phyloP scores from a whole-genome alignment of 192 early-diverging fungal genomes.

The Coemansia sp. region DNA sequence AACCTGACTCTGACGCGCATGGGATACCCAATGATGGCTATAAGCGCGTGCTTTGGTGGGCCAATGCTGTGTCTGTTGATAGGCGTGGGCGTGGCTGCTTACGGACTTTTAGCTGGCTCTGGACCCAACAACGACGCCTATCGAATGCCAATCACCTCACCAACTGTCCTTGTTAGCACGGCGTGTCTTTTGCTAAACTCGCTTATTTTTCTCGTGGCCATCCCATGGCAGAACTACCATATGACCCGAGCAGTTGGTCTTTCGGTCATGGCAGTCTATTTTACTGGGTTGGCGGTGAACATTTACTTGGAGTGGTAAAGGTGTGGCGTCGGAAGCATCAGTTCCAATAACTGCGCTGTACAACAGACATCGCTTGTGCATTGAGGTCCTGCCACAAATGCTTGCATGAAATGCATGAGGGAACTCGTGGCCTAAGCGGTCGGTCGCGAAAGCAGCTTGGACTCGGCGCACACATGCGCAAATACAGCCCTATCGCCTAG shows the following conservation, averaged over 20 bases:
- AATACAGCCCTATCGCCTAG: too few species aligned
- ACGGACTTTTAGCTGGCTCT: slow-evolving; percentile 51
- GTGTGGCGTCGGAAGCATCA: background rate
- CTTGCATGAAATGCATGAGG: too few species aligned
- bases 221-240: slow-evolving; percentile 60
- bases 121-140: slow-evolving; percentile 47
- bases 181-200: slow-evolving; percentile 63
- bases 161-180: slow-evolving; percentile 66
- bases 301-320: slow-evolving; percentile 54
- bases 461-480: too few species aligned
- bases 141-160: slow-evolving; percentile 56
- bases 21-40: slow-evolving; percentile 92
- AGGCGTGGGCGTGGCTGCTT: slow-evolving; percentile 76
- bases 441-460: too few species aligned
- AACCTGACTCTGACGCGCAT: slow-evolving; percentile 86
- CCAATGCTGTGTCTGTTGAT: slow-evolving; percentile 88
- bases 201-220: slow-evolving; percentile 54
- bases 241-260: slow-evolving; percentile 61
- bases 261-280: slow-evolving; percentile 56
- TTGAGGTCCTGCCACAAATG: background rate
- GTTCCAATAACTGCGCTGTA: background rate
- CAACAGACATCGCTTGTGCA: background rate
- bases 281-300: slow-evolving; percentile 59
- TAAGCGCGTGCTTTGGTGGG: slow-evolving; percentile 89
- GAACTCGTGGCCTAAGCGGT: too few species aligned